Evolutionary conservation across 2,329 filamentous ascomycete genomes (phyloP).

Genomic region (Fusarium phyllophilum): DNA sequence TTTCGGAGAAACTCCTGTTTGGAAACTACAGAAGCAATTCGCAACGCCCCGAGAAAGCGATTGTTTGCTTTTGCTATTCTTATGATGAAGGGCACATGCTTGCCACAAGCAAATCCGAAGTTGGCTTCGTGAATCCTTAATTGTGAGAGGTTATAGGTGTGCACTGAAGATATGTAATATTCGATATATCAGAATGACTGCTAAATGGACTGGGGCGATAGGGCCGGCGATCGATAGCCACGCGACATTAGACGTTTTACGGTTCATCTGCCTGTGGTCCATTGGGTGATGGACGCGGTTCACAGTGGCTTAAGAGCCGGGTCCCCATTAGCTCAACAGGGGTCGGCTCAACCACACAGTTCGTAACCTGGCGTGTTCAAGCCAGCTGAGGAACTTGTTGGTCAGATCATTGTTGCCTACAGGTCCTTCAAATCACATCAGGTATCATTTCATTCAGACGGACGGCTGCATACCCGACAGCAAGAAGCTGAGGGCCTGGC

Average conservation of each 20-base stretch:
- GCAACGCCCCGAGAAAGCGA: conserved; percentile 1
- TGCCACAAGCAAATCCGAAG: neutral
- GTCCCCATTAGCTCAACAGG: conserved; percentile 18
- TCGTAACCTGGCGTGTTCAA: neutral
- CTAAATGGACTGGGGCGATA: neutral
- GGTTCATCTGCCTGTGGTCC: conserved; percentile 2
- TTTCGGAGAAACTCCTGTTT: conserved; percentile 2
- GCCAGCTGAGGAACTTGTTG: conserved; percentile 2
- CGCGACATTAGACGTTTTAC: conserved; percentile 8
- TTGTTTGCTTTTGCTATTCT: conserved; percentile 12
- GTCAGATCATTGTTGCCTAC: conserved; percentile 17
- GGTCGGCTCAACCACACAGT: conserved; percentile 1
- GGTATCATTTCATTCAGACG: conserved; percentile 15
- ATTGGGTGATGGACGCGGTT: conserved; percentile 24
- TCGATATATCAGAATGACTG: conserved; percentile 14
- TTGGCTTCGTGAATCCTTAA: neutral
- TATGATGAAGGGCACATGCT: neutral
- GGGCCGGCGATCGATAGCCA: conserved; percentile 9
- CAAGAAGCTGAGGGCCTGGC: conserved; percentile 18
- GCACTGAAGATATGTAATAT: neutral
- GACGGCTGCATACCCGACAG: conserved; percentile 40
- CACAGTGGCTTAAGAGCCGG: conserved; percentile 8
- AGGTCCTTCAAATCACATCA: neutral
- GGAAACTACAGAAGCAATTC: conserved; percentile 15
- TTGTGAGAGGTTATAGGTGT: neutral